Conservation (phyloP, 495 filamentous ascomycete genomes). For the Cercophora samala region DNA sequence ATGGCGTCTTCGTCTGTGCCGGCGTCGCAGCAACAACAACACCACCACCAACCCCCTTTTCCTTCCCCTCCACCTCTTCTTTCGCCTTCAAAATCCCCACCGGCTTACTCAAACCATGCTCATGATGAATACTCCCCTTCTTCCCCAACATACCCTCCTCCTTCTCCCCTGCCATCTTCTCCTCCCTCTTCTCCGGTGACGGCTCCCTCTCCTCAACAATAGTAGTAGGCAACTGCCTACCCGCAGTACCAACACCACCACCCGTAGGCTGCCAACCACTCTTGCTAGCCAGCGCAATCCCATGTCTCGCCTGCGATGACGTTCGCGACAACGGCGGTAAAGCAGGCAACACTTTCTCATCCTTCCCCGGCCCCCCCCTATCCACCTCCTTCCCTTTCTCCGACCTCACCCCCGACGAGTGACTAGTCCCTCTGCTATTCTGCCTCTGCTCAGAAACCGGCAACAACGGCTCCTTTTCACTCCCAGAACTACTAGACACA, state of each 20-base stretch:
- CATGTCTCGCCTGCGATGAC: conserved; percentile 16
- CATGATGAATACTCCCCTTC: neutral
- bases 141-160: neutral
- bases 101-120: neutral
- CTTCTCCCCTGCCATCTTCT: too few relatives aligned
- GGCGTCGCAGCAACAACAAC: neutral
- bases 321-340: conserved; percentile 10
- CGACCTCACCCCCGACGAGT: neutral
- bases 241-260: neutral
- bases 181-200: conserved; percentile 21
- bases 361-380: neutral
- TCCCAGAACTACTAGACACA: neutral
- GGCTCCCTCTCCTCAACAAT: conserved; percentile 36
- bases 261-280: conserved; percentile 8
- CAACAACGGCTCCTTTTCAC: neutral
- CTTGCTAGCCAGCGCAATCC: conserved; percentile 11
- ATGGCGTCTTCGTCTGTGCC: neutral
- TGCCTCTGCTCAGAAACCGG: neutral
- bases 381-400: neutral
- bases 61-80: neutral
- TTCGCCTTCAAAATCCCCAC: neutral
- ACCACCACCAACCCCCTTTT: neutral
- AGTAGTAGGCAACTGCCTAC: conserved; percentile 18
- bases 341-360: conserved; percentile 17
- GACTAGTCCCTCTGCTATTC: neutral